Base-by-base conservation (phyloP, 306 rosid genomes). In the Mucuna pruriens region DNA sequence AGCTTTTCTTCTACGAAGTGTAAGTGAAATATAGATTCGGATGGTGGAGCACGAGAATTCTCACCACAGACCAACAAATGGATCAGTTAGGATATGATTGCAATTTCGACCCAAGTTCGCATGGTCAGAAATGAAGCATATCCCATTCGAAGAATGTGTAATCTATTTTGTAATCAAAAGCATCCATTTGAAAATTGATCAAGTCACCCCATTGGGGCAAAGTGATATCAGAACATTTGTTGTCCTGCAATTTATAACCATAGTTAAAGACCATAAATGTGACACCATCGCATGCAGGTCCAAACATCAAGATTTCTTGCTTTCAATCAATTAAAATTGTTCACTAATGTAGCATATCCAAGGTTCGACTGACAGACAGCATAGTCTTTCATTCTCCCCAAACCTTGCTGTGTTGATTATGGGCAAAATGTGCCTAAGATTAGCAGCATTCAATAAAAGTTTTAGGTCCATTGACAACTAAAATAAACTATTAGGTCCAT, bases 401-500 rank as follows among this genome's bases (percentile, higher is more conserved):
- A 66, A 51, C 49, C 31, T 65, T 36, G 65, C 74, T 61, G 69
- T 66, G 74, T 55, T 76, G 54, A 51, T 46, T 9, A 51, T 15
- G 80, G 52, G 29, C 60, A 55, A 68, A 69, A 57, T 45, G 7
- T 33, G 49, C 83, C 82, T 51, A 38, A 74, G 54, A 65, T 75
- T 52, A 60, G 74, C 55, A 67, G 42, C 71, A 75, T 22, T 52
- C 31, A 74, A 80, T 36, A 31, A 67, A 79, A 78, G 79, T 73
- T 80, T 78, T 80, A 72, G 2, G 80, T 83, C 78, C 82, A 62
- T 58, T 77, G 82, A 72, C 68, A 75, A 85, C 70, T 65, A 83
- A 79, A 84, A 71, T 34, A 55, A 74, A 72, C 85, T 79, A 84
- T 70, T 29, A 72, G 2, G 80, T 83, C 78, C 82, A 62, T 58